Evolutionary conservation across 2,329 filamentous ascomycete genomes (phyloP), one percentile per base, ranked within the genome.

Genomic region (Endothia cerciana): DNA sequence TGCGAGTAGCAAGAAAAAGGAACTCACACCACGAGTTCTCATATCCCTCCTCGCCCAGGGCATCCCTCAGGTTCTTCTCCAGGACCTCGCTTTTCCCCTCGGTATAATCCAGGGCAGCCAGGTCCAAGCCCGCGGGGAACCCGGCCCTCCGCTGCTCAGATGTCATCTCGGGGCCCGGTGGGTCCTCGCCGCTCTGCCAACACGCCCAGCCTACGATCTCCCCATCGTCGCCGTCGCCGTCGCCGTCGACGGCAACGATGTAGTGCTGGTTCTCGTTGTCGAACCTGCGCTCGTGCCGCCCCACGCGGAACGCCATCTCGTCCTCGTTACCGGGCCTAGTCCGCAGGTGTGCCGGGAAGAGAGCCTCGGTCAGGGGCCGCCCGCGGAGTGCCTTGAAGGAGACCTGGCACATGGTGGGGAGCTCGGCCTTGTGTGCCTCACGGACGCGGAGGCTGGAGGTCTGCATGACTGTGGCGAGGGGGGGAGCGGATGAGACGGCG

Each of bases 271-370:
- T 66, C 10, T 40, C 17, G 0, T 36, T 41, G 4, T 60, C 57
- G 25, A 60, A 41, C 4, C 17, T 33, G 0, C 7, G 15, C 10
- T 36, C 10, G 7, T 63, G 55, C 1, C 36, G 41, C 11, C 8
- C 13, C 13, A 13, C 10, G 1, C 36, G 30, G 5, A 57, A 66
- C 1, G 36, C 22, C 28, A 61, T 6, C 40, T 63, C 56, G 28
- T 59, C 58, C 17, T n/a, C 8, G n/a, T 62, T 36, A 17, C 30
- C 57, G 1, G 60, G 30, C 15, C 59, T 40, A 3, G 47, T 13
- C 1, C 41, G 60, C 6, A 66, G 57, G 49, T 22, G 56, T 22
- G 61, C 28, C 1, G 66, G 66, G 60, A 68, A 68, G 5, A 68
- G 57, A 7, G 66, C 60, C 2, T 63, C 57, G 41, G 30, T 66